Percentiles rank a stretch among this genome's conserved stretches.
Evolutionary conservation across 768 basidiomycete species (phyloP).

Genomic region (Nidularia sp.): DNA sequence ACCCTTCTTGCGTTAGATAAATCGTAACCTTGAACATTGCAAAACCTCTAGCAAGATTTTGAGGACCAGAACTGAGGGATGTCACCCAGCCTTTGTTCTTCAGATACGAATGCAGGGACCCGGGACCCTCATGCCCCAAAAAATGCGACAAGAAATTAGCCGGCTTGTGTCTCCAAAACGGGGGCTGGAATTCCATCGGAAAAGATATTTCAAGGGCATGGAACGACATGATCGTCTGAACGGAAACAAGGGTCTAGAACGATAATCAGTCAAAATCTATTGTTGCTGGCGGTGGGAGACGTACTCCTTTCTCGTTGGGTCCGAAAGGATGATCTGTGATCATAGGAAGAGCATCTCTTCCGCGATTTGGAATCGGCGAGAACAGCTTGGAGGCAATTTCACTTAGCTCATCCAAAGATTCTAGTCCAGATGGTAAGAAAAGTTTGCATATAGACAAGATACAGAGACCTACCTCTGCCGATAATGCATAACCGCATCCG

Average conservation of each 20-base stretch:
- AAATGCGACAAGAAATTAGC: slow-evolving; percentile 74
- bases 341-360: slow-evolving; percentile 54
- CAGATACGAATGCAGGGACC: slow-evolving; percentile 86
- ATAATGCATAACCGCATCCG: slow-evolving; percentile 78
- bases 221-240: slow-evolving; percentile 88
- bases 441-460: neutral
- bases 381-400: slow-evolving; percentile 61
- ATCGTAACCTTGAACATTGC: slow-evolving; percentile 85
- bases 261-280: no score
- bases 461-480: slow-evolving; percentile 57
- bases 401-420: slow-evolving; percentile 71
- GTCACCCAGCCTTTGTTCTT: slow-evolving; percentile 89
- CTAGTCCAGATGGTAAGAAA: slow-evolving; percentile 27
- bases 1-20: slow-evolving; percentile 79
- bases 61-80: slow-evolving; percentile 47
- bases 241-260: slow-evolving; percentile 67
- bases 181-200: slow-evolving; percentile 69
- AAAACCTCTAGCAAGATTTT: slow-evolving; percentile 76
- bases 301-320: slow-evolving; percentile 62
- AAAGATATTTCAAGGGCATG: slow-evolving; percentile 82
- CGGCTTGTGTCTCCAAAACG: slow-evolving; percentile 77
- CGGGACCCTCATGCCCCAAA: slow-evolving; percentile 89
- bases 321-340: slow-evolving; percentile 77
- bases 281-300: slow-evolving; percentile 16
- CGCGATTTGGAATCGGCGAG: slow-evolving; percentile 67